phyloP scores from a whole-genome alignment of 2,329 filamentous ascomycete genomes.

The Aspergillus quadrilineatus region DNA sequence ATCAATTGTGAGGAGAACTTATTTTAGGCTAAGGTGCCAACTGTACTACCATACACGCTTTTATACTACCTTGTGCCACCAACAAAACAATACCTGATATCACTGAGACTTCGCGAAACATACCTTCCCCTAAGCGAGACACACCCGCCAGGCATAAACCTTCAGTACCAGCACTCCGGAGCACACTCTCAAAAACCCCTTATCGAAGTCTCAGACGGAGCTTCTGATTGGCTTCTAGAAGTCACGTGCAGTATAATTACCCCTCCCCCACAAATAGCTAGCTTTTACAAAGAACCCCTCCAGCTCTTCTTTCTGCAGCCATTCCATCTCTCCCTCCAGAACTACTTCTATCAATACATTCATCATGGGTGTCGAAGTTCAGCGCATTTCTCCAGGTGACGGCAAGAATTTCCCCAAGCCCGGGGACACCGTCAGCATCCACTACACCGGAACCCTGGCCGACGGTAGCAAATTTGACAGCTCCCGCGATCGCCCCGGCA shows the following conservation, averaged over 20 bases:
- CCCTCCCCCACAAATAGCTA: constrained; percentile 6
- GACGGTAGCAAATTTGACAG: constrained; percentile 73
- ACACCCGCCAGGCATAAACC: too few relatives aligned
- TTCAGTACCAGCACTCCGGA: too few relatives aligned
- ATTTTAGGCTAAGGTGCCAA: too few relatives aligned
- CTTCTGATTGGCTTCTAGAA: neutral
- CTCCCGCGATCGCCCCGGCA: constrained; percentile 64
- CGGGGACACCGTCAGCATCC: constrained; percentile 77
- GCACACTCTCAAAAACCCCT: neutral
- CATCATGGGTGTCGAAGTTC: constrained; percentile 73
- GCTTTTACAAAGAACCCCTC: neutral
- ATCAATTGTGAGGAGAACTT: too few relatives aligned
- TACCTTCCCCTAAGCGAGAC: too few relatives aligned
- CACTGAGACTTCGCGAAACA: too few relatives aligned
- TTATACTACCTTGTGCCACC: too few relatives aligned
- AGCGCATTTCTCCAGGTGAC: constrained; percentile 60
- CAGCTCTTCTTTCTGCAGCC: neutral
- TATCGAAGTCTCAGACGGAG: constrained; percentile 1
- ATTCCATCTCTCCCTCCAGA: neutral
- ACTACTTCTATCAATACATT: neutral
- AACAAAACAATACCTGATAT: too few relatives aligned
- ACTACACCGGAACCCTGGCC: constrained; percentile 83
- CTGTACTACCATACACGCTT: too few relatives aligned
- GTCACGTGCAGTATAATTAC: constrained; percentile 4
- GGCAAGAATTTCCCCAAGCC: constrained; percentile 58